A percentile compares a stretch with the other conserved stretches of the same genome.
Conservation (phyloP, 2,329 filamentous ascomycete species). For the Sporothrix dimorphospora region DNA sequence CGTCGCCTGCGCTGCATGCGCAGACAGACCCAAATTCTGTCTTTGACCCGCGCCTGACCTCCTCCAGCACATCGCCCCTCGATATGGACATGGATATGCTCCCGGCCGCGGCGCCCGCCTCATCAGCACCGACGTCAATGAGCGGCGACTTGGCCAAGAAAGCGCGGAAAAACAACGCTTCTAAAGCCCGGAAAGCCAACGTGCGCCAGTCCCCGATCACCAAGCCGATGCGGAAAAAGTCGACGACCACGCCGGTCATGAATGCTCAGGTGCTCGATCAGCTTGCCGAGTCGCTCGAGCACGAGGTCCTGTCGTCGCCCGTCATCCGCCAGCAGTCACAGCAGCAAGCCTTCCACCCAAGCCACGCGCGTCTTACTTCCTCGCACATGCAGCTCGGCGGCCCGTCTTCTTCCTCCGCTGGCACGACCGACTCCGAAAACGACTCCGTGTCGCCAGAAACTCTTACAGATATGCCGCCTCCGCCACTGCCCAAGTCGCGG, state of each 20-base stretch:
- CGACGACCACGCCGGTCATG: constrained; percentile 57
- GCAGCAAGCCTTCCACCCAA: constrained; percentile 40
- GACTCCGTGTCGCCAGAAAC: constrained; percentile 67
- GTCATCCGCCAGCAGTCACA: constrained; percentile 42
- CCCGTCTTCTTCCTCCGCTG: constrained; percentile 44
- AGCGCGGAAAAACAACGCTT: constrained; percentile 54
- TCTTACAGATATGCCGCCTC: constrained; percentile 67
- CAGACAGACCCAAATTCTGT: constrained; percentile 59
- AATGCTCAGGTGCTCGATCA: constrained; percentile 60
- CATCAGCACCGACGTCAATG: background rate
- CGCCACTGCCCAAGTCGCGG: constrained; percentile 66
- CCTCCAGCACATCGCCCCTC: constrained; percentile 52
- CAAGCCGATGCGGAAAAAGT: constrained; percentile 64
- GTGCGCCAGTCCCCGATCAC: constrained; percentile 74
- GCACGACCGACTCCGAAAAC: constrained; percentile 63
- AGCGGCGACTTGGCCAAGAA: constrained; percentile 53
- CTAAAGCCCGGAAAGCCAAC: constrained; percentile 56
- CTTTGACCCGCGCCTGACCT: constrained; percentile 51
- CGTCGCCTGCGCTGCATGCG: constrained; percentile 77
- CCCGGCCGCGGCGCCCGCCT: constrained; percentile 33
- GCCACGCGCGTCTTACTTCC: constrained; percentile 29
- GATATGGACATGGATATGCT: constrained; percentile 60
- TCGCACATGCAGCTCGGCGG: constrained; percentile 35
- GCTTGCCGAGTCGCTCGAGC: constrained; percentile 51
- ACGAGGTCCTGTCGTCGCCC: constrained; percentile 36